Evolutionary conservation across 2,329 filamentous ascomycete genomes (phyloP).

Genomic region (Botrytis medusae): DNA sequence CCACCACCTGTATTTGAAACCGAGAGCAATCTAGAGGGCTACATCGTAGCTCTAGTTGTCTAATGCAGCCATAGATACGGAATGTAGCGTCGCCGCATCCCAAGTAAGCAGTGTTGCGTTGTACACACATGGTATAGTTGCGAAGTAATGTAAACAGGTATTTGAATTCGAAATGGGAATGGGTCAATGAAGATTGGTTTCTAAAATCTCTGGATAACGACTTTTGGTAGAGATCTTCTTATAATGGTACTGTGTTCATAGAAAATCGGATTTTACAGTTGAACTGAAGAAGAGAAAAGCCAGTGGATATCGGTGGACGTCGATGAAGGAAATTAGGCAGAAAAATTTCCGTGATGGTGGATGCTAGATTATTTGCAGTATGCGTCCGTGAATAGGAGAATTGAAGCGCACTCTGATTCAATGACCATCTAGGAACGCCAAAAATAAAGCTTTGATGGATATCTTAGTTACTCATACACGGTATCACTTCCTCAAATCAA

Average conservation of each 20-base stretch:
- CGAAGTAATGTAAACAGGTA: not conserved
- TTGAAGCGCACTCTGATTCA: not conserved
- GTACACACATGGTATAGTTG: not conserved
- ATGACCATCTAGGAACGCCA: not conserved
- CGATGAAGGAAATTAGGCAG: not conserved
- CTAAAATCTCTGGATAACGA: not conserved
- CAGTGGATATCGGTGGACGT: not conserved
- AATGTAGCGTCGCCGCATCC: not conserved
- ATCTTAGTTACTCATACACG: not conserved
- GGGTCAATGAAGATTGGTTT: not conserved
- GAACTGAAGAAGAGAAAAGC: not conserved
- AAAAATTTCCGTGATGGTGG: not conserved
- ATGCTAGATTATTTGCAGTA: not conserved
- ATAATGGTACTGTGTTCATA: not conserved
- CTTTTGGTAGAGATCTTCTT: accelerated
- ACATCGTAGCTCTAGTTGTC: not conserved
- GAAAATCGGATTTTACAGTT: not conserved
- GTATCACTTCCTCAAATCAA: not conserved
- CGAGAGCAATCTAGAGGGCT: not conserved
- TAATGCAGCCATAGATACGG: not conserved
- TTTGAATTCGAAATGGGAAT: not conserved
- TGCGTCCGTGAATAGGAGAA: not conserved
- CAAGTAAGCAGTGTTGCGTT: not conserved
- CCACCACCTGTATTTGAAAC: not conserved
- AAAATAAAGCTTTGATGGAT: not conserved